phyloP scores from a whole-genome alignment of 2,329 filamentous ascomycete species.

The Epichloe aotearoae region DNA sequence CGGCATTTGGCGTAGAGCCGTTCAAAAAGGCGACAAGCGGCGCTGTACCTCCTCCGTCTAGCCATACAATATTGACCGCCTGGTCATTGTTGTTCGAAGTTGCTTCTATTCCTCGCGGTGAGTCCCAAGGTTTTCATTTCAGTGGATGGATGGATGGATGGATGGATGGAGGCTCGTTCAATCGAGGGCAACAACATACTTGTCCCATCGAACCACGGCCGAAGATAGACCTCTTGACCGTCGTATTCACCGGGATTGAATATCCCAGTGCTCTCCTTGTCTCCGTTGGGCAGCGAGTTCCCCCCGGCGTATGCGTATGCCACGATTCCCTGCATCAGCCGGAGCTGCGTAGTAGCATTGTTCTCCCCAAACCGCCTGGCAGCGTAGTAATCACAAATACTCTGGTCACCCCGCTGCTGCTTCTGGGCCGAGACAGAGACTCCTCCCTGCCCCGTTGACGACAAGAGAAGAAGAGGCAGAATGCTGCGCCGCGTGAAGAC shows the following conservation, averaged over 20 bases:
- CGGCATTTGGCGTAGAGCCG: conserved; percentile 9
- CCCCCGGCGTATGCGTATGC: conserved; percentile 17
- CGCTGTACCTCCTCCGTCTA: conserved; percentile 16
- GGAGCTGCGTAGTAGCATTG: conserved; percentile 13
- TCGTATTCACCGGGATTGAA: conserved; percentile 15
- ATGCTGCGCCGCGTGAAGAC: neutral
- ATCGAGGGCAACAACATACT: conserved; percentile 6
- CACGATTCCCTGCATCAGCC: conserved; percentile 17
- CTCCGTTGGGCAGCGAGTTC: conserved; percentile 7
- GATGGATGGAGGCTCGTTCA: neutral
- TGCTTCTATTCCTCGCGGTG: conserved; percentile 3
- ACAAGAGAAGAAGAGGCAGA: neutral
- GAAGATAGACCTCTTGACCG: conserved; percentile 12
- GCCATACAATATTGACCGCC: conserved; percentile 15
- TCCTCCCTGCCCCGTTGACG: neutral
- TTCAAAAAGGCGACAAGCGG: conserved; percentile 15
- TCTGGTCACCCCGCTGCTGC: conserved; percentile 1
- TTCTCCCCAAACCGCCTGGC: conserved; percentile 12
- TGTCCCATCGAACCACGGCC: conserved; percentile 19
- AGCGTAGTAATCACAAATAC: conserved; percentile 21
- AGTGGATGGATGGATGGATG: neutral
- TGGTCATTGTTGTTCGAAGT: conserved; percentile 17
- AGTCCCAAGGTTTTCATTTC: neutral
- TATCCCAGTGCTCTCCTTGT: conserved; percentile 14
- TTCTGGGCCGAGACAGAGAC: neutral